Base-by-base conservation (phyloP, 352 stramenopile genomes). In the Phytophthora pini region DNA sequence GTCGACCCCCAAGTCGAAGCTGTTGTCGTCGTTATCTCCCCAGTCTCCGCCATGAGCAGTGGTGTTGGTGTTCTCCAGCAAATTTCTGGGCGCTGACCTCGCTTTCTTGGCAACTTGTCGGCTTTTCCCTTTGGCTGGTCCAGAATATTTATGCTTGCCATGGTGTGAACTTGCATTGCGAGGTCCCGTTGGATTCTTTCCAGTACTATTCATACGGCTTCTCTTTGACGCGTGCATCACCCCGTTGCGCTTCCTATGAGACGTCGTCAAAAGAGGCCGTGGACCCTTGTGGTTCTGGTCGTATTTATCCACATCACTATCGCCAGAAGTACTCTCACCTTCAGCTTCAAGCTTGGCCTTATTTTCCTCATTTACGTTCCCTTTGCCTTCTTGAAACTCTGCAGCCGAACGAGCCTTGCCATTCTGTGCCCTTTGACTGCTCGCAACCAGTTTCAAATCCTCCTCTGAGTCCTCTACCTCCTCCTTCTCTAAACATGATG, bases 191-290 rank as follows among this genome's bases (percentile, higher is more conserved):
- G 29, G 9, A 4, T 36, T 36, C 9, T 36, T 36, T 12, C 9
- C 31, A 36, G 50, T 34, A n/a, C 17, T 40, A 6, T 52, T 56
- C 10, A 62, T 13, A 9, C 27, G 11, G 2, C 15, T 8, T 49
- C 15, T 59, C 26, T 56, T 72, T 11, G 31, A 17, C 22, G 44
- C 60, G 5, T 55, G 61, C 53, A 57, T 68, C 20, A 45, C 10
- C 32, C 26, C 32, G 31, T n/a, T 57, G 45, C 22, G 34, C 29
- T 68, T 66, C 39, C 47, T 65, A 34, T 71, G 51, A 12, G 57
- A 34, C 7, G 71, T 79, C 32, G 58, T 68, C 29, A 79, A 48
- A 31, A 74, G 48, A 10, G 71, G 71, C 2, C 71, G 57, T 24
- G 71, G 31, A 1, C n/a, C 49, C 13, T 55, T 68, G 31, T 58